Evolutionary conservation across 2,329 filamentous ascomycete genomes (phyloP), one percentile per base, ranked within the genome.

Genomic region (Scorias spongiosa): DNA sequence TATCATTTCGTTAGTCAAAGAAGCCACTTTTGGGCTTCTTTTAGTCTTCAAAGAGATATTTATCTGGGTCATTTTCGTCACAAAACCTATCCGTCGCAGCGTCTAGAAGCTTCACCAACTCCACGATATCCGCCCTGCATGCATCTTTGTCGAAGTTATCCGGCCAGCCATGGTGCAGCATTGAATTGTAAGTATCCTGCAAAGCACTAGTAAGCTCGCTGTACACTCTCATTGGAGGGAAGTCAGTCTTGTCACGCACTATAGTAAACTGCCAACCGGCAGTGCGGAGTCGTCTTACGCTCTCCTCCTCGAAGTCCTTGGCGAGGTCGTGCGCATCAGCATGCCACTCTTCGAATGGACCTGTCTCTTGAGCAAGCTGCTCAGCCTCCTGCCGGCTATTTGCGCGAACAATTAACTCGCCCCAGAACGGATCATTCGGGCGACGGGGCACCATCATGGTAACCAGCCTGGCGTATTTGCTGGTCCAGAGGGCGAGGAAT

Each of bases 21-120:
- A 32, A n/a, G 11, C 12, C 11, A 36, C 11, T 15, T 4, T 36
- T 9, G 5, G 9, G 9, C 54, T n/a, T 49, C 48, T 32, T 3
- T 20, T 36, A 43, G 36, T 42, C 41, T 10, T 42, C 41, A 8
- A 43, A 43, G 10, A 43, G 42, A 11, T 34, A 20, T n/a, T 34
- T 34, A 39, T 43, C 37, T 9, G 42, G 42, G 12, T 43, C 39
- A 18, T 43, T 39, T n/a, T 10, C 12, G 26, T 38, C 15, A n/a
- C 10, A 4, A 11, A 29, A 26, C 20, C 39, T 40, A n/a, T 43
- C 29, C 9, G 30, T 6, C 15, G 39, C 42, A 18, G 14, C 12
- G 14, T 38, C 15, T 15, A 11, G 7, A 11, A 29, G 26, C 20
- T 43, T 40, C 20, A 39, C 29, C 9, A 43, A 10, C 10, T 43